Percentiles rank a stretch among this genome's conserved stretches.
phyloP scores from a whole-genome alignment of 495 filamentous ascomycete species.

The Penicillium samsonianum region DNA sequence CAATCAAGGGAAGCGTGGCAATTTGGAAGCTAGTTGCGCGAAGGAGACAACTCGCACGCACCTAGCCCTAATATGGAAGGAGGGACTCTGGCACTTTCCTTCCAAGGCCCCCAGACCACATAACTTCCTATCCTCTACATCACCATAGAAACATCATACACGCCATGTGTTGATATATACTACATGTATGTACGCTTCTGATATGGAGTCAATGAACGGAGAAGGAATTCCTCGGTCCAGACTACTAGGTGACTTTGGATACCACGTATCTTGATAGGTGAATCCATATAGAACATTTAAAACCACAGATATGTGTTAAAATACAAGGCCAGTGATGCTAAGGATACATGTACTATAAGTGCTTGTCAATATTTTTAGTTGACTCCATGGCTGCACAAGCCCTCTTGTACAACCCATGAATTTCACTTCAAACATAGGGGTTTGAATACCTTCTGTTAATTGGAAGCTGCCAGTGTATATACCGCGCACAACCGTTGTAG shows the following conservation, averaged over 20 bases:
- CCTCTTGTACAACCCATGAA: neutral
- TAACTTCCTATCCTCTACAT: neutral
- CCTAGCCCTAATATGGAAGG: slow-evolving; percentile 1
- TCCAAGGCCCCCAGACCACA: neutral
- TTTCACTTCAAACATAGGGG: neutral
- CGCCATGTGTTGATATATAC: neutral
- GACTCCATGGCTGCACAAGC: neutral
- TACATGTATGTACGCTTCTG: neutral
- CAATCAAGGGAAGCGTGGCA: neutral
- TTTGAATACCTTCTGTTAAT: neutral
- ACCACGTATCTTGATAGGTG: neutral
- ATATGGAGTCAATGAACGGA: neutral
- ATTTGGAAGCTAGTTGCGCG: neutral
- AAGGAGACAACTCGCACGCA: neutral
- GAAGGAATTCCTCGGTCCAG: neutral
- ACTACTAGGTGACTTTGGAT: neutral
- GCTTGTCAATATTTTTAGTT: neutral
- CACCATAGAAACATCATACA: neutral
- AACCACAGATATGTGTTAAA: too few species aligned
- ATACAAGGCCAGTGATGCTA: neutral
- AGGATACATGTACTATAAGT: neutral
- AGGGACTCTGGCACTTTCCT: neutral
- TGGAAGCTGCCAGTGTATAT: neutral
- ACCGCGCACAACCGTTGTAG: neutral
- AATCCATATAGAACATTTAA: neutral